Evolutionary conservation across 108 stramenopile genomes (phyloP), one percentile per base, ranked within the genome.

Genomic region (Pseudonitzschia pungens): DNA sequence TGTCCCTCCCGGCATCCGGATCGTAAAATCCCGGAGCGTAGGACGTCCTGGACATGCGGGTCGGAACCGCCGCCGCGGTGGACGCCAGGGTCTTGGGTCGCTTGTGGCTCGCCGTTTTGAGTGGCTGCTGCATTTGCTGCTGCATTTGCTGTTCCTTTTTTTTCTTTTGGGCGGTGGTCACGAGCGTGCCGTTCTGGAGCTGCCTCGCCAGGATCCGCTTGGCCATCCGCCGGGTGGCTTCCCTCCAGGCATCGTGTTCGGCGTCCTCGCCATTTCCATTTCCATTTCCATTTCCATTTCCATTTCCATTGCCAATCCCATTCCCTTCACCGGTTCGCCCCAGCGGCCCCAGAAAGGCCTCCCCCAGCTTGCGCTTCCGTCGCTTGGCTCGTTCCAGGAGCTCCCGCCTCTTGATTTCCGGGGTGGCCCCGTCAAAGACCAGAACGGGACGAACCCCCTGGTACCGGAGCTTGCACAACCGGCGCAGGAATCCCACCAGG

Each of bases 371-470:
- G 32, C 80, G 74, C 60, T 97, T 94, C 31, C 92, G 77, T 45
- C 84, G 76, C 43, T 84, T 66, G 50, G 81, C 71, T 36, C 99
- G 74, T 14, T 75, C 72, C 21, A 70, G 70, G 14, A 98, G 55
- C 43, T 95, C 95, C 53, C 92, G 74, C 42, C 74, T 69, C 73
- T 99, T 99, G 27, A 99, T 85, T 44, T 85, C 90, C 14, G 99
- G 99, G 59, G 92, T 93, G 1, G 77, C 82, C n/a, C 97, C 98
- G 76, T 99, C 98, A 69, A 99, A 99, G 21, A 99, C 98, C 22
- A 99, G 90, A 40, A 99, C 96, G 11, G 99, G 98, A 44, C 89
- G 83, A 40, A 99, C 97, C 18, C 89, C 84, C 73, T 99, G 93
- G 74, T 83, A 99, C 22, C 96, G 83, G 45, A 99, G 77, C 73